These are phyloP conservation scores for Hura crepitans DNA, from an alignment of 441 rosid genomes.

Conservation along the genomic window DNA sequence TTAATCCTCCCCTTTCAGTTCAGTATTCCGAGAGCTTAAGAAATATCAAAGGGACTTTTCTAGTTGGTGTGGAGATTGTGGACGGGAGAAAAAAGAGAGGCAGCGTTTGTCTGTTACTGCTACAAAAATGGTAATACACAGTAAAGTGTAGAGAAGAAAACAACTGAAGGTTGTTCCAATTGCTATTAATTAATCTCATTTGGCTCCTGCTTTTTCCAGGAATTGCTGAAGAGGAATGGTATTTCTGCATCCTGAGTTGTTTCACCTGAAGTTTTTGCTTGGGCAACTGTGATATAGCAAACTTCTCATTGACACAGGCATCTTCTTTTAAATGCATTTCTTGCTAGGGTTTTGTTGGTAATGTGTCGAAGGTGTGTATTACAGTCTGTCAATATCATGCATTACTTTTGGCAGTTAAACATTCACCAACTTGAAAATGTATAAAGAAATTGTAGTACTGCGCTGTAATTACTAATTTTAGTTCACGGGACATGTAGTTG, in stretches of 20 bases:
- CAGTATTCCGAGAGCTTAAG: conserved; percentile 76
- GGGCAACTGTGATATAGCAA: conserved; percentile 27
- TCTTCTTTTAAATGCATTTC: conserved; percentile 3
- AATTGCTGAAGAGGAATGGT: conserved; percentile 46
- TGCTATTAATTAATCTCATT: background rate
- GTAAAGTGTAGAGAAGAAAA: conserved; percentile 1
- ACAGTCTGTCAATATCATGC: conserved; percentile 2
- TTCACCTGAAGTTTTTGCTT: conserved; percentile 3
- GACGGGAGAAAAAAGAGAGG: conserved; percentile 53
- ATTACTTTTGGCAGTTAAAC: background rate
- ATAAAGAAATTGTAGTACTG: background rate
- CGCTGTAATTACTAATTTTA: no score
- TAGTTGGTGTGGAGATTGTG: conserved; percentile 86
- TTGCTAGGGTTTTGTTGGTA: background rate
- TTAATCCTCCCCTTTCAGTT: conserved; percentile 33
- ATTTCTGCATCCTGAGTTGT: conserved; percentile 37
- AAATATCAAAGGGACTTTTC: conserved; percentile 65
- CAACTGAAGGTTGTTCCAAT: background rate
- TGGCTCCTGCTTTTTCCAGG: conserved; percentile 32
- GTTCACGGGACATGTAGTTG: background rate
- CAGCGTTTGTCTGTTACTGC: conserved; percentile 45
- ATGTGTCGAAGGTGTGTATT: background rate
- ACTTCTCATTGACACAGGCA: background rate
- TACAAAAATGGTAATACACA: conserved; percentile 50
- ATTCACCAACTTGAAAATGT: background rate